Percentiles rank a stretch among this genome's conserved stretches.
Conservation (phyloP, 768 basidiomycete genomes). For the Xerocomus brunneocitrinus region DNA sequence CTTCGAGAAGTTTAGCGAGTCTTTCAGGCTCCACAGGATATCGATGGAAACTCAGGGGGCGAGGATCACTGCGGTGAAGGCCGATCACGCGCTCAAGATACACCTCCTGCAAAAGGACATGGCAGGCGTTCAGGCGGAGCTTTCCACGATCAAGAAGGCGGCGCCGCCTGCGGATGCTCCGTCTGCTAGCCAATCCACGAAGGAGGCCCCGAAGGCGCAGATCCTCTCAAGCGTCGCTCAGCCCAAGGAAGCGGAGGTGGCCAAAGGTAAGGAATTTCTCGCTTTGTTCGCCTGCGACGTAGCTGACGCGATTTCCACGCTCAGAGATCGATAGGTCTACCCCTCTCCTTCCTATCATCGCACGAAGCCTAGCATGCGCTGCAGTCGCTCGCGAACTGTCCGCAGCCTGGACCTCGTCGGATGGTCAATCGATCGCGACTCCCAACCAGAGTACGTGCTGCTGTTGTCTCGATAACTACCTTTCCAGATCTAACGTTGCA, state of each 20-base stretch:
- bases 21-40: neutral
- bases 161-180: neutral
- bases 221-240: conserved; percentile 1
- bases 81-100: conserved; percentile 16
- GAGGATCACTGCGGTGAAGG: conserved; percentile 10
- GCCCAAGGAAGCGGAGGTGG: neutral
- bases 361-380: neutral
- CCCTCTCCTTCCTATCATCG: neutral
- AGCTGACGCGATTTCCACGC: neutral
- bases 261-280: conserved; percentile 4
- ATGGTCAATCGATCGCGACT: neutral
- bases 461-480: neutral
- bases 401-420: neutral
- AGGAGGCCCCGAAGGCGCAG: neutral
- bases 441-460: conserved; percentile 5
- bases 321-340: no score
- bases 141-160: conserved; percentile 7
- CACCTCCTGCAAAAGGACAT: conserved; percentile 16
- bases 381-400: neutral
- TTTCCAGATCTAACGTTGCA: neutral
- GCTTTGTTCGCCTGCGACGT: neutral
- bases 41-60: conserved; percentile 15
- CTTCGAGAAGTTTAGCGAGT: conserved; percentile 3
- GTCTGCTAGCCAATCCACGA: conserved; percentile 1
- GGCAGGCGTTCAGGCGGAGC: conserved; percentile 2